Evolutionary conservation across 768 basidiomycete species (phyloP).

Genomic region (Russula vinacea): DNA sequence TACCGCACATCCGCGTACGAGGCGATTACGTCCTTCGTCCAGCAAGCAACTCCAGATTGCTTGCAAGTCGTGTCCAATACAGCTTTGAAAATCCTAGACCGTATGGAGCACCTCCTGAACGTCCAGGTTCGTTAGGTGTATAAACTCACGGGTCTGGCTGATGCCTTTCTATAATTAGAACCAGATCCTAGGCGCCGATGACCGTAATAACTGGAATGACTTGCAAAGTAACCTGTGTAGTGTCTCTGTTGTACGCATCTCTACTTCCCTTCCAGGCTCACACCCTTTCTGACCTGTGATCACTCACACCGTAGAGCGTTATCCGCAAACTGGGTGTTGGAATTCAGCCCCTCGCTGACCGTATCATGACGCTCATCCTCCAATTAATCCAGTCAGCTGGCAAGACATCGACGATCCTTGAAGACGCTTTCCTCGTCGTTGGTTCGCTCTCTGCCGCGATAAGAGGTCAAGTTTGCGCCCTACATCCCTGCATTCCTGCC

Average conservation of each 20-base stretch:
- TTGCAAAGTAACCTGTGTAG: conserved; percentile 93
- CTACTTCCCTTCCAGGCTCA: neutral
- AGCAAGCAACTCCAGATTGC: conserved; percentile 75
- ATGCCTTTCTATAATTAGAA: conserved; percentile 48
- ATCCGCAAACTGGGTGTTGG: conserved; percentile 79
- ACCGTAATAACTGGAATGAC: conserved; percentile 98
- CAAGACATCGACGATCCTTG: conserved; percentile 91
- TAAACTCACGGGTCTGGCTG: conserved; percentile 4
- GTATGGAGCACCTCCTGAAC: conserved; percentile 83
- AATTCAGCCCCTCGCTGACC: conserved; percentile 85
- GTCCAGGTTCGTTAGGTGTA: conserved; percentile 60
- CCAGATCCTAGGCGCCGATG: conserved; percentile 92
- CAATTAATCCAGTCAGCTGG: conserved; percentile 82
- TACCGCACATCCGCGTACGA: conserved; percentile 95
- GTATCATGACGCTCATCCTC: conserved; percentile 90
- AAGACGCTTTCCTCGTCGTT: conserved; percentile 93
- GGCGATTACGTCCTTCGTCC: conserved; percentile 84
- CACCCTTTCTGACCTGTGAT: neutral
- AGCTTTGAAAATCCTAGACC: conserved; percentile 72
- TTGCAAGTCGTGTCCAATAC: conserved; percentile 81
- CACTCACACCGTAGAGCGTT: conserved; percentile 51
- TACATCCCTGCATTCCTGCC: conserved; percentile 86
- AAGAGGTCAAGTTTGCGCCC: conserved; percentile 67
- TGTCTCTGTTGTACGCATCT: conserved; percentile 69
- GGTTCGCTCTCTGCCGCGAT: conserved; percentile 75